phyloP scores from a whole-genome alignment of 2,329 filamentous ascomycete genomes.

The Gnomoniopsis smithogilvyi region DNA sequence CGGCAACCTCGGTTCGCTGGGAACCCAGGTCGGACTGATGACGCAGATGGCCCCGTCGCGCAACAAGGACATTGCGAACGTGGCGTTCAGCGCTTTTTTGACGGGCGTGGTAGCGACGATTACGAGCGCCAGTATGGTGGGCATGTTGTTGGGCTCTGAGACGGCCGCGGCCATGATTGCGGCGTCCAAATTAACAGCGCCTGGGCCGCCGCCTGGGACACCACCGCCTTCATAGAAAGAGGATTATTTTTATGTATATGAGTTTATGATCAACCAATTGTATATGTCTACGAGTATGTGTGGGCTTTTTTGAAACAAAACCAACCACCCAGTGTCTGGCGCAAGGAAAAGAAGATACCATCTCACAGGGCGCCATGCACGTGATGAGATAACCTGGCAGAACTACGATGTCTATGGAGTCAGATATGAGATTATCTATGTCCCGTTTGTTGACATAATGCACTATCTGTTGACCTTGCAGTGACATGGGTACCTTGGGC shows the following conservation, averaged over 20 bases:
- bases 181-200: not conserved
- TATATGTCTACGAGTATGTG: no score
- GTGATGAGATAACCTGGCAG: no score
- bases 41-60: conserved; percentile 75
- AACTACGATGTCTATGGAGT: no score
- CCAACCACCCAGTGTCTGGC: no score
- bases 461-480: no score
- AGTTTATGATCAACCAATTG: no score
- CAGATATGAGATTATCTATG: no score
- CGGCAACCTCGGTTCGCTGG: conserved; percentile 83
- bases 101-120: conserved; percentile 77
- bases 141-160: conserved; percentile 63
- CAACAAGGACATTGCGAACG: conserved; percentile 68
- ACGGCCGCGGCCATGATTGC: not conserved
- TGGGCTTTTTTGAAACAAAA: no score
- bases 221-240: not conserved
- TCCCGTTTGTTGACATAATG: no score
- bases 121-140: conserved; percentile 74
- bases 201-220: not conserved
- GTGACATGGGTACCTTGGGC: no score
- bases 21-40: conserved; percentile 86
- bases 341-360: no score
- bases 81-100: conserved; percentile 74
- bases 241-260: not conserved
- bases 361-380: no score